Base-by-base conservation (phyloP, 1,139 yeast genomes). In the Hansenula sp. region DNA sequence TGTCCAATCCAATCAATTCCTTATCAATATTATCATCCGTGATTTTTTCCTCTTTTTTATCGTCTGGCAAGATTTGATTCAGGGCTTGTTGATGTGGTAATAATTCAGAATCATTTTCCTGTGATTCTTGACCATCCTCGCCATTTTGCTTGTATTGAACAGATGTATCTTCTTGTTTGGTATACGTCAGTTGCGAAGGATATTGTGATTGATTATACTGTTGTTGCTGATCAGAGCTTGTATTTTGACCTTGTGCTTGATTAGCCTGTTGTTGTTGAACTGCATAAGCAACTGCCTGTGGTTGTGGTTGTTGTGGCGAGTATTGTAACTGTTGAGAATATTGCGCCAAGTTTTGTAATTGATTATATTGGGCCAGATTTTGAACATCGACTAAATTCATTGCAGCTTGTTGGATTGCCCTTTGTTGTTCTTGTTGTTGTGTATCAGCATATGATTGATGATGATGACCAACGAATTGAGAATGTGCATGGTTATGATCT, bases 21-120 rank as follows among this genome's bases (percentile, higher is more conserved):
- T 50, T 53, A 27, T 55, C 59, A 17, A 55, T 54, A 38, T 52
- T 54, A 31, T 49, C 57, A 13, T 38, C 55, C 18, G 28, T 10
- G 6, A 40, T 38, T 33, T 38, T 41, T 13, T 27, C 33, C 16
- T 21, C 29, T 8, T 40, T 29, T 24, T 32, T 32, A 11, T 35
- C 33, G 10, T 40, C 41, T 15, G 37, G 34, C 3, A 33, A 16
- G n/a, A 36, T 36, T n/a, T 36, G 38, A n/a, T 36, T 28, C 33
- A 36, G 28, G 5, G 38, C 38, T 28, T 36, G 31, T 28, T 36
- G 33, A 28, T 36, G 38, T 4, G 38, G 38, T 28, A 36, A 28
- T 28, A 36, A 18, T 2, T 28, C 21, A 11, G 10, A 12, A 3
- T 3, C 8, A n/a, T 6, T 28, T 12, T 6, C 10, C 10, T 36